Evolutionary conservation across 2,329 filamentous ascomycete species (phyloP).

Genomic region (Coniochaeta prunicola): DNA sequence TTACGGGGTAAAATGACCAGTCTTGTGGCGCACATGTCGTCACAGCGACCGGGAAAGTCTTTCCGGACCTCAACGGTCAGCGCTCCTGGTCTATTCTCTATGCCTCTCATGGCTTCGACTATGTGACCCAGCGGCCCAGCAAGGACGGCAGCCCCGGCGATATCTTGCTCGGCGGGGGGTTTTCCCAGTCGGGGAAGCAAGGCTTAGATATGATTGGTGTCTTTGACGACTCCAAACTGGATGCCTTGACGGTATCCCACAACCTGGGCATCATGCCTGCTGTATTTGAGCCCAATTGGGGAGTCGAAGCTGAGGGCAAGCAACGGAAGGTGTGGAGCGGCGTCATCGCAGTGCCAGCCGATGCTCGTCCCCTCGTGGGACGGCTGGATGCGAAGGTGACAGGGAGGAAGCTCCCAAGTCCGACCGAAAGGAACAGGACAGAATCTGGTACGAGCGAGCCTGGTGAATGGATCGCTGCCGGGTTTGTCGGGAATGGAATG

Average conservation of each 20-base stretch:
- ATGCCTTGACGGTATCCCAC: constrained; percentile 29
- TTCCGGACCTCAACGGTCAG: constrained; percentile 22
- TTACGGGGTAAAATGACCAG: constrained; percentile 31
- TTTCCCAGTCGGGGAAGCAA: constrained; percentile 31
- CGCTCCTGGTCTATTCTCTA: constrained; percentile 46
- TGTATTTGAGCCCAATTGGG: constrained; percentile 32
- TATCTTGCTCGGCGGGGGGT: constrained; percentile 48
- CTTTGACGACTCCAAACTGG: constrained; percentile 35
- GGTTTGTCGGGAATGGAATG: background rate
- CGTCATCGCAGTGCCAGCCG: constrained; percentile 38
- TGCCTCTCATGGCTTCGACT: constrained; percentile 36
- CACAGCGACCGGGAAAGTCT: constrained; percentile 31
- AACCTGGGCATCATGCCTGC: constrained; percentile 33
- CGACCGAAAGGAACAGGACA: too few species aligned
- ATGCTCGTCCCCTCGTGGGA: constrained; percentile 15
- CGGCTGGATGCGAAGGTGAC: background rate
- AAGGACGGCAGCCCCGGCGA: constrained; percentile 27
- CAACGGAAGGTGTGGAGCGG: constrained; percentile 41
- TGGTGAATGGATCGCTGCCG: background rate
- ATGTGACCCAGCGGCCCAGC: constrained; percentile 39
- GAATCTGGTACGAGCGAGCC: background rate
- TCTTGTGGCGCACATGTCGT: constrained; percentile 40
- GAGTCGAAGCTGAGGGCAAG: constrained; percentile 10
- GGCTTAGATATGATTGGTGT: constrained; percentile 39
- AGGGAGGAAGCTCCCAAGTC: background rate